Evolutionary conservation across 2,329 filamentous ascomycete species (phyloP), one percentile per base, ranked within the genome.

Genomic region (Xenoacremonium recifei): DNA sequence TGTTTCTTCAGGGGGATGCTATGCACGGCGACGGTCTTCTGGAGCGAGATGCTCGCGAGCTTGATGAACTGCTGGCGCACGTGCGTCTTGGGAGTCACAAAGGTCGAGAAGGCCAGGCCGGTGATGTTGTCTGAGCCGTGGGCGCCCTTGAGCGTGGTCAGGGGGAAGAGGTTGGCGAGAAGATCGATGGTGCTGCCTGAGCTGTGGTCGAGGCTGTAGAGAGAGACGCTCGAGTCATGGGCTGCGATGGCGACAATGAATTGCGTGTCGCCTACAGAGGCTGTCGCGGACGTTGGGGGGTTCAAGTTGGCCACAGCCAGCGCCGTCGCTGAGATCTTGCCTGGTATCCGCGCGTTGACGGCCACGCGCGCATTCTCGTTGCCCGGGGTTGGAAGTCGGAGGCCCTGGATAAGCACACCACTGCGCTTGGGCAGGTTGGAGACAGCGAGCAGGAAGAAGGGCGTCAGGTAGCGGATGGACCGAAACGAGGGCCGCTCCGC

Each of bases 181-280:
- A 83, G 62, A 30, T 75, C 71, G 35, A 80, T 62, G 7, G 63
- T 62, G 17, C 62, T 62, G 21, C 70, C 63, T 15, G 66, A 61
- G 44, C 71, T 71, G 60, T 89, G 87, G 50, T 95, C 86, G 44
- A 95, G 69, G 1, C 88, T 91, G 64, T 84, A 86, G 20, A 96
- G 69, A 5, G 80, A 80, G 50, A 96, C 84, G 10, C 88, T 89
- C 46, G 83, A 82, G 62, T 95, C 87, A 54, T 87, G 85, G 7
- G 85, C 85, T 3, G 87, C 87, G 12, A 95, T 81, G 6, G 90
- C 91, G 51, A 96, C 76, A 35, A 86, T 79, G 50, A 89, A 86
- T 65, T 96, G 89, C 35, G 84, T 79, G 45, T 86, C 82, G 39
- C 78, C 79, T 38, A 80, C 66, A 1, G 75, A 67, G 2, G 61